Conservation (phyloP, 1,284 basidiomycete species). For the Puccinia polysora region DNA sequence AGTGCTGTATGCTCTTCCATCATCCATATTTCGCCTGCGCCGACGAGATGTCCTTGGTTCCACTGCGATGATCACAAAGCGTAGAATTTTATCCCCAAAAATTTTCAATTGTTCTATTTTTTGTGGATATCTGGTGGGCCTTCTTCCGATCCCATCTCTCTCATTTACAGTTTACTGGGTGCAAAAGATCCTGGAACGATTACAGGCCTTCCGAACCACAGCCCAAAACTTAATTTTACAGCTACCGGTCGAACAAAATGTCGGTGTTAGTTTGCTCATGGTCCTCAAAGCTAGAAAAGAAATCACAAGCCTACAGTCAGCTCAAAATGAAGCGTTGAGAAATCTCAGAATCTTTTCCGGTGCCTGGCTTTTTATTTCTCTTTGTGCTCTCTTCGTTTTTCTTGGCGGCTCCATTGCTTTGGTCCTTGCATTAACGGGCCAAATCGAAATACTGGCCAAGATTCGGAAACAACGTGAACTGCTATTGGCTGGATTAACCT, state of each 20-base stretch:
- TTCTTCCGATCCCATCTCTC: slow-evolving; percentile 33
- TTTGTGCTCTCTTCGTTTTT: slow-evolving; percentile 25
- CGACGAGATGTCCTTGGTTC: slow-evolving; percentile 34
- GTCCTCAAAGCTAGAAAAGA: slow-evolving; percentile 11
- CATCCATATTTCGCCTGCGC: slow-evolving; percentile 40
- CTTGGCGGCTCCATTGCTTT: slow-evolving; percentile 29
- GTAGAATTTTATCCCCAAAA: slow-evolving; percentile 32
- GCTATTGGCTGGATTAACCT: slow-evolving; percentile 6
- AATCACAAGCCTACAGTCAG: slow-evolving; percentile 6
- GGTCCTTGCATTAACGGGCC: slow-evolving; percentile 29
- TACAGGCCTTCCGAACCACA: slow-evolving; percentile 9
- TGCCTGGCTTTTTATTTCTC: slow-evolving; percentile 29
- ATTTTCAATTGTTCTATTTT: slow-evolving; percentile 31
- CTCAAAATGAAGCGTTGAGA: slow-evolving; percentile 29
- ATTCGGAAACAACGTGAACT: slow-evolving; percentile 34
- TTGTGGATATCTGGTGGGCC: slow-evolving; percentile 19
- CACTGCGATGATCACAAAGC: slow-evolving; percentile 34
- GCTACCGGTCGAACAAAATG: not conserved
- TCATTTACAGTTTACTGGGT: slow-evolving; percentile 40
- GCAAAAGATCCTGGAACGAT: slow-evolving; percentile 3
- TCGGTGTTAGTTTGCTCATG: slow-evolving; percentile 7
- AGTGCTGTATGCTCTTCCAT: slow-evolving; percentile 38
- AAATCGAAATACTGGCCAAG: slow-evolving; percentile 33
- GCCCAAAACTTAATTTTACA: slow-evolving; percentile 8
- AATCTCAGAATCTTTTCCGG: slow-evolving; percentile 39